These are phyloP conservation scores for Fragilaria radians DNA, from an alignment of 108 stramenopile genomes.

Conservation along the genomic window DNA sequence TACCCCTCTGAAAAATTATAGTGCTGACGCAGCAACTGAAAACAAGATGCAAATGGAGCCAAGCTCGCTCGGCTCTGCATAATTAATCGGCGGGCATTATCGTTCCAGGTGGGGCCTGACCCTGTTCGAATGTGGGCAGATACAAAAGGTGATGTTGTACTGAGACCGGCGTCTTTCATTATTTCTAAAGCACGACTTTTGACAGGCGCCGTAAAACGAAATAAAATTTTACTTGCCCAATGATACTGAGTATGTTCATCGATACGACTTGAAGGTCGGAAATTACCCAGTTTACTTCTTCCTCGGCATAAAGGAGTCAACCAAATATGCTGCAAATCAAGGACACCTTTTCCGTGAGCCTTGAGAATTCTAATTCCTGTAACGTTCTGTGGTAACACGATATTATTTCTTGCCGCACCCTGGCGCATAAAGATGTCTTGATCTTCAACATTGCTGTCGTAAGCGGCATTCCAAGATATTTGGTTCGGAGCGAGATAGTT, in stretches of 20 bases:
- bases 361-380: not conserved
- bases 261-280: not conserved
- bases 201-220: not conserved
- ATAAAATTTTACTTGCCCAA: not conserved
- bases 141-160: not conserved
- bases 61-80: not conserved
- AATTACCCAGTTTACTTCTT: not conserved
- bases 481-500: not conserved
- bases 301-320: not conserved
- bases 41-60: not conserved
- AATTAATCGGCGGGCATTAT: not conserved
- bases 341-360: not conserved
- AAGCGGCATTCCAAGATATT: not conserved
- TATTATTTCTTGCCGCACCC: not conserved
- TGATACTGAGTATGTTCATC: not conserved
- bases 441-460: not conserved
- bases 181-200: not conserved
- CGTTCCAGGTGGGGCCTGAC: not conserved
- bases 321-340: not conserved
- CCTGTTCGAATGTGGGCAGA: not conserved
- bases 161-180: not conserved
- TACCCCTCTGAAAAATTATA: not conserved
- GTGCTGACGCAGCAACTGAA: not conserved
- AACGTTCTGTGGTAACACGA: not conserved
- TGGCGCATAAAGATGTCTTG: not conserved